A percentile compares a stretch with the other conserved stretches of the same genome.
These are phyloP conservation scores for Kluyveromyces siamensis DNA, from an alignment of 805 yeast genomes.

Conservation along the genomic window DNA sequence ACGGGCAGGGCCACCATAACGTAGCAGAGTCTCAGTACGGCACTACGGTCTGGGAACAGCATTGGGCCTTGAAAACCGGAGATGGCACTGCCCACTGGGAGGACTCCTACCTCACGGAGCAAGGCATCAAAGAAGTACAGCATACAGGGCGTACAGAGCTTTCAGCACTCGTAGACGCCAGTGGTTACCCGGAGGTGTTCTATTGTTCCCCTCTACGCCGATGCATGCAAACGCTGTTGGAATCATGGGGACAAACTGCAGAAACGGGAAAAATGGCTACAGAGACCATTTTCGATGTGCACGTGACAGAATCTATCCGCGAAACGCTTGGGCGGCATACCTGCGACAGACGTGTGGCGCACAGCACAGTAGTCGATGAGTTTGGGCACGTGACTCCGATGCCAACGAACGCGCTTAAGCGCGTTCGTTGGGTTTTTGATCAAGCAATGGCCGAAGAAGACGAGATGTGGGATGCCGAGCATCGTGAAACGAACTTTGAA, in stretches of 20 bases:
- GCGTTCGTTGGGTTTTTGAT: conserved; percentile 34
- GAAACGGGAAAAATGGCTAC: conserved; percentile 34
- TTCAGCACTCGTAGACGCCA: conserved; percentile 20
- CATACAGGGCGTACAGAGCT: conserved; percentile 28
- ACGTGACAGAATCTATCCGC: conserved; percentile 39
- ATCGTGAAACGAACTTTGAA: conserved; percentile 41
- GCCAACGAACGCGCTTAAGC: conserved; percentile 22
- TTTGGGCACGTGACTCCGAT: conserved; percentile 12
- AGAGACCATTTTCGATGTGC: conserved; percentile 7
- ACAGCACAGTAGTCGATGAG: conserved; percentile 11
- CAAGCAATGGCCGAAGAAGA: conserved; percentile 45
- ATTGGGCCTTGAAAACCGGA: conserved; percentile 44
- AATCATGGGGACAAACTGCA: conserved; percentile 45
- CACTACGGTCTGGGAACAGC: conserved; percentile 43
- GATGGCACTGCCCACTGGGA: conserved; percentile 45
- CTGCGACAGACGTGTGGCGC: conserved; percentile 45
- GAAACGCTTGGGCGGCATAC: conserved; percentile 54
- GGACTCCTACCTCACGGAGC: conserved; percentile 46
- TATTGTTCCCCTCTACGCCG: conserved; percentile 59
- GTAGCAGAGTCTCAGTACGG: conserved; percentile 48
- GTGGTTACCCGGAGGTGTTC: conserved; percentile 46
- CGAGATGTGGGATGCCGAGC: conserved; percentile 33
- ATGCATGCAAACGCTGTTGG: conserved; percentile 45
- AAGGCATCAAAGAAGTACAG: conserved; percentile 49
- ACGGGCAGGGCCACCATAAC: conserved; percentile 66